Base-by-base conservation (phyloP, 768 basidiomycete genomes). In the Boletellus sp. region DNA sequence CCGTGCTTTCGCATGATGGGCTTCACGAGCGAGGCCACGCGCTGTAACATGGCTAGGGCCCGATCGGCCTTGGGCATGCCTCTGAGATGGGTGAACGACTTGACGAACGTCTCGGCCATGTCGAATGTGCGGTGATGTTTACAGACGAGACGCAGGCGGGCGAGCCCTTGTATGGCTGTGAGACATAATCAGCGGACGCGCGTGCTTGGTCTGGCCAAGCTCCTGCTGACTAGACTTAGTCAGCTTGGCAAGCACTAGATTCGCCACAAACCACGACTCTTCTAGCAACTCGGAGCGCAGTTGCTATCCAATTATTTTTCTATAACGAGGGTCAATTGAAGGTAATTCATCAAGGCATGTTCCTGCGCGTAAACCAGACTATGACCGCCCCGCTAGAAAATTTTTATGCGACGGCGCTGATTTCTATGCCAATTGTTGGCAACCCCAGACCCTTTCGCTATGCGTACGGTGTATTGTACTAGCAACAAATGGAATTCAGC, bases 1-100 rank as follows among this genome's bases (percentile, higher is more conserved):
- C 70, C 70, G 57, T 85, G 85, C 56, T 85, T 90, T 50, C 84
- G 75, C 94, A 96, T 96, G 56, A 97, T 92, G 7, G 94, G 94
- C 66, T 94, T 94, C 43, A 95, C 91, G 42, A 90, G 75, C 2
- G 84, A 83, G 1, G 86, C 84, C 26, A 90, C 75, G 53, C 77
- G 77, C 57, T 86, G 78, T 33, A 94, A 75, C 63, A 88, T 72
- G 15, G 73, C 65, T 37, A 90, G 73, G 16, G 91, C 90, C 34
- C 79, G 76, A 54, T 87, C 79, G 38, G 82, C 78, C 57, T 80
- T 78, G 34, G 84, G 84, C 60, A 75, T 77, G 50, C 77, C 78
- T 53, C 81, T 86, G 54, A 93, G 76, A 64, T 89, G 83, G 17
- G 83, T 83, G 54, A 85, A 85, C 0, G 85, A 78, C 57, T 79